Conservation (phyloP, 768 basidiomycete species). For the Lentinula sp. region DNA sequence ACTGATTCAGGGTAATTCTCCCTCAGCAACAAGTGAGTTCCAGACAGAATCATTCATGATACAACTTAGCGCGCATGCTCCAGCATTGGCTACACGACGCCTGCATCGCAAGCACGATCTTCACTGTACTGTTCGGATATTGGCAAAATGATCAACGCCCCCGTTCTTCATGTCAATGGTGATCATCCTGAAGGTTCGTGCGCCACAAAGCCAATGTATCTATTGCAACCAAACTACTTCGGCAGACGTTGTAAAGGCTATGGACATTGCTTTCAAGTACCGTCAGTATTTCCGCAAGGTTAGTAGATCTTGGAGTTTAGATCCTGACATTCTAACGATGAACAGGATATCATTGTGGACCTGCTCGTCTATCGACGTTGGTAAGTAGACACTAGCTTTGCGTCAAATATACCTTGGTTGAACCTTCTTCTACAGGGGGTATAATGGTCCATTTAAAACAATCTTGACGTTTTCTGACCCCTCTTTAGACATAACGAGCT, state of each 20-base stretch:
- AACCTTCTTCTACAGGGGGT: constrained; percentile 5
- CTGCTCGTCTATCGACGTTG: constrained; percentile 84
- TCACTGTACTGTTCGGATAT: constrained; percentile 85
- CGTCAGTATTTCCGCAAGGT: constrained; percentile 81
- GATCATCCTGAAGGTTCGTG: constrained; percentile 74
- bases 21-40: constrained; percentile 50
- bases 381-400: constrained; percentile 21
- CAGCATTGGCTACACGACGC: constrained; percentile 91
- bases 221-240: too few species aligned
- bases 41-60: background rate
- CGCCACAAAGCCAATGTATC: too few species aligned
- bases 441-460: background rate
- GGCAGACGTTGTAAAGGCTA: constrained; percentile 74
- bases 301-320: background rate
- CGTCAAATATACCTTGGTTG: background rate
- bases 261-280: constrained; percentile 87
- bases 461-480: background rate
- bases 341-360: constrained; percentile 79
- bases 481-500: constrained; percentile 75
- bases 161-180: constrained; percentile 87
- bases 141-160: constrained; percentile 87
- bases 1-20: background rate
- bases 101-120: constrained; percentile 76
- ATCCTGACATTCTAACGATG: background rate
- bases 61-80: constrained; percentile 1